These are phyloP conservation scores for Boeremia lycopersici DNA, from an alignment of 2,329 filamentous ascomycete genomes.

Conservation along the genomic window DNA sequence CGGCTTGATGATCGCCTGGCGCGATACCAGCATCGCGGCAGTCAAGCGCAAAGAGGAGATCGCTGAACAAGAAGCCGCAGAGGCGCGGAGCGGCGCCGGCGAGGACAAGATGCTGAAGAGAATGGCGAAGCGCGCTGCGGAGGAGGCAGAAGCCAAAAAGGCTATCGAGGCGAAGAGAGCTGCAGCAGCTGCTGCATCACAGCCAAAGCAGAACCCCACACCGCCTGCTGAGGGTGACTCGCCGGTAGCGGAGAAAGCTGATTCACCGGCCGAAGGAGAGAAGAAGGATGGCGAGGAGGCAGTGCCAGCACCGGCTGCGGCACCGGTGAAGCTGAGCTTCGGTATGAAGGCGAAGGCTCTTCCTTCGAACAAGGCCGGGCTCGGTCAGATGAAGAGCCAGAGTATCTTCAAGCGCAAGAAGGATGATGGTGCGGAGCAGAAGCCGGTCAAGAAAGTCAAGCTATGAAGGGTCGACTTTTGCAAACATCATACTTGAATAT, in stretches of 20 bases:
- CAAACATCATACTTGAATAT: not conserved
- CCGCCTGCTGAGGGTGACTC: slow-evolving; percentile 41
- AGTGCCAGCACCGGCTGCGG: slow-evolving; percentile 30
- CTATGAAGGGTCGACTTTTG: slow-evolving; percentile 19
- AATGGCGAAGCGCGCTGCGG: slow-evolving; percentile 79
- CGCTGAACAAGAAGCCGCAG: slow-evolving; percentile 80
- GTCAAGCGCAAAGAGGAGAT: slow-evolving; percentile 80
- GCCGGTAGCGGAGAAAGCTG: slow-evolving; percentile 44
- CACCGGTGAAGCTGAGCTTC: slow-evolving; percentile 43
- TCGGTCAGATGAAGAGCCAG: slow-evolving; percentile 44
- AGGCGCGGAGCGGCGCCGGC: slow-evolving; percentile 87
- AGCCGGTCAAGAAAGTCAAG: slow-evolving; percentile 44
- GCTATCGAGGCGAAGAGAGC: slow-evolving; percentile 51
- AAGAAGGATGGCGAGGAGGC: slow-evolving; percentile 58
- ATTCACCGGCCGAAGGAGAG: slow-evolving; percentile 74
- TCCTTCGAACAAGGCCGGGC: slow-evolving; percentile 34
- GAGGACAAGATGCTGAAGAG: slow-evolving; percentile 82
- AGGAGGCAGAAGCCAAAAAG: slow-evolving; percentile 54
- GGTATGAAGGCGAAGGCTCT: slow-evolving; percentile 37
- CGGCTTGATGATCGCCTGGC: slow-evolving; percentile 84
- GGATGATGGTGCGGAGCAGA: slow-evolving; percentile 32
- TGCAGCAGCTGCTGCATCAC: slow-evolving; percentile 44
- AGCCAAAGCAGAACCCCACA: slow-evolving; percentile 46
- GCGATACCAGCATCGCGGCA: slow-evolving; percentile 89
- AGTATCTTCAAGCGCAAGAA: slow-evolving; percentile 47